phyloP scores from a whole-genome alignment of 441 rosid genomes.

The Pelargonium cotyledonis region DNA sequence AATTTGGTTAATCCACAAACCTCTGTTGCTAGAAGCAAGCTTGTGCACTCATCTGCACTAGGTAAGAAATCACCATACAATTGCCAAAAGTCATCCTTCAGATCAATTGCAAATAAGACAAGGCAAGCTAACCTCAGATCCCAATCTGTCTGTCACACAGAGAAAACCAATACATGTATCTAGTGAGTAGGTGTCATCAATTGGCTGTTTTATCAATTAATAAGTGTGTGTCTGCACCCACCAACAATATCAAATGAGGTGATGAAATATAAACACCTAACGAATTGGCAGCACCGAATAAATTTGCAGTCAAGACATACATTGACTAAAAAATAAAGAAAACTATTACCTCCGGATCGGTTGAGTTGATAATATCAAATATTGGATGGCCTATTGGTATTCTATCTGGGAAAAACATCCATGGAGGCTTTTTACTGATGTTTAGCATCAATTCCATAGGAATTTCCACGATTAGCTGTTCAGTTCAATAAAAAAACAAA shows the following conservation, averaged over 20 bases:
- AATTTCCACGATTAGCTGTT: slow-evolving; percentile 85
- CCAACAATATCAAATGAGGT: slow-evolving; percentile 10
- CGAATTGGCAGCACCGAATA: not conserved
- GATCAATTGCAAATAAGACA: slow-evolving; percentile 71
- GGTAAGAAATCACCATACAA: slow-evolving; percentile 86
- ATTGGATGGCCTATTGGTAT: slow-evolving; percentile 87
- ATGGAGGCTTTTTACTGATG: slow-evolving; percentile 71
- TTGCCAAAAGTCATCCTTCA: slow-evolving; percentile 75
- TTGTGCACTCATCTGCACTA: slow-evolving; percentile 68
- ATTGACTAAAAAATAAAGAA: not conserved
- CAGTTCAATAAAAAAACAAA: slow-evolving; percentile 18
- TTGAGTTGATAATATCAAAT: slow-evolving; percentile 82
- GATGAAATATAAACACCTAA: not conserved
- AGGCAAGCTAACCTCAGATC: slow-evolving; percentile 93
- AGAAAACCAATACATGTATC: slow-evolving; percentile 9
- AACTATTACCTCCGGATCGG: slow-evolving; percentile 65
- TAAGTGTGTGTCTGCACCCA: not conserved
- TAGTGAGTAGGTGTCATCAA: slow-evolving; percentile 5
- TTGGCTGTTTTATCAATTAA: not conserved
- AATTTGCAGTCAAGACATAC: not conserved
- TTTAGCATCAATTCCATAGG: slow-evolving; percentile 85
- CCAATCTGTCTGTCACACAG: slow-evolving; percentile 73
- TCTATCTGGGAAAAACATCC: slow-evolving; percentile 96
- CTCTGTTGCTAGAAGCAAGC: slow-evolving; percentile 91
- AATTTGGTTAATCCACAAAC: slow-evolving; percentile 28